Evolutionary conservation across 2,329 filamentous ascomycete species (phyloP), one percentile per base, ranked within the genome.

Genomic region (Fusarium pilosicola): DNA sequence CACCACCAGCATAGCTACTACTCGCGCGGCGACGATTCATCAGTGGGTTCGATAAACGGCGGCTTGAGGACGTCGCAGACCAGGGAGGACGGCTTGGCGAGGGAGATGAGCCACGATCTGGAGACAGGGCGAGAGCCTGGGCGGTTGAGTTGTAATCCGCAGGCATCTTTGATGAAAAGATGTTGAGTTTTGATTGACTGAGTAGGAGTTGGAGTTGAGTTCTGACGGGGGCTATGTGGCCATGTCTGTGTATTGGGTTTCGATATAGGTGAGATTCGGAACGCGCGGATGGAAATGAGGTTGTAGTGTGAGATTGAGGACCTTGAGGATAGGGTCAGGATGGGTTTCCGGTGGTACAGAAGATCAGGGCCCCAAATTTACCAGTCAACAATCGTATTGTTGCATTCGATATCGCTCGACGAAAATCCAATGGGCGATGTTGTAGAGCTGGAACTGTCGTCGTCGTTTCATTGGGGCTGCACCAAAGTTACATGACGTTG

Each of bases 61-160:
- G 81, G 55, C 62, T 70, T 49, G 69, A 65, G 45, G 67, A 66
- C 38, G 72, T 61, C 34, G 62, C 61, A 26, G 74, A 75, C 65
- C 76, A 79, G 36, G 80, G 78, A 11, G 78, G 72, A 32, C 79
- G 77, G 32, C 76, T 79, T 54, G 79, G 75, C 30, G 81, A 80
- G 15, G 80, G 78, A 17, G 81, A 80, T 49, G 77, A 77, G 63
- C 75, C 64, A 39, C 79, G 75, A 41, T 78, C 77, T 7, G 83
- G 80, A 34, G 84, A 83, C 60, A 88, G 79, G 67, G 86, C 83
- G 42, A 88, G 85, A 51, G 84, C 86, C 75, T 84, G 85, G 63
- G 86, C 86, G 68, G 86, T 82, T 65, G 86, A 85, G 51, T 81
- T 79, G 80, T 87, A 86, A 81, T 89, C 85, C 76, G 84, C 84